Evolutionary conservation across 176 grass and related monocot species (phyloP).

Genomic region (Puya raimondii): DNA sequence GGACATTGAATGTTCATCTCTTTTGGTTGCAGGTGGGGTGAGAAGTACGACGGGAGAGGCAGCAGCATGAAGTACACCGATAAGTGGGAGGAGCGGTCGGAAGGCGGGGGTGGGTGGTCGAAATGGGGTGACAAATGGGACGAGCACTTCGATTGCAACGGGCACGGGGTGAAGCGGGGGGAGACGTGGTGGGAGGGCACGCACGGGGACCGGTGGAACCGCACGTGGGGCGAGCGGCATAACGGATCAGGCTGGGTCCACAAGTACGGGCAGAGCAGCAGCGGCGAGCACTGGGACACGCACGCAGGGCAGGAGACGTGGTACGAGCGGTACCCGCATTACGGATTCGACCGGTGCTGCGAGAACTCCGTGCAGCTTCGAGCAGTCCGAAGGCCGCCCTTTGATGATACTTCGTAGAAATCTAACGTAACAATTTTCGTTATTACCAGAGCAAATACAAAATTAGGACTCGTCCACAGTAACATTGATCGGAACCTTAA

Average conservation of each 20-base stretch:
- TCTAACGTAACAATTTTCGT: background rate
- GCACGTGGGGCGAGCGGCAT: constrained; percentile 91
- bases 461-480: background rate
- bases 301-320: constrained; percentile 68
- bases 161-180: constrained; percentile 63
- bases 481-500: background rate
- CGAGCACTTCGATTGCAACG: constrained; percentile 47
- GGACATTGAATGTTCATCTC: background rate
- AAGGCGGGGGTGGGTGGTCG: constrained; percentile 50
- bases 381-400: constrained; percentile 30
- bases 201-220: constrained; percentile 74
- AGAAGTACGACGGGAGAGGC: constrained; percentile 70
- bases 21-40: constrained; percentile 61
- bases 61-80: constrained; percentile 78
- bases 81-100: constrained; percentile 82
- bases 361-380: constrained; percentile 76
- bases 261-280: constrained; percentile 88
- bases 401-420: background rate
- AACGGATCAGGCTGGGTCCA: constrained; percentile 75
- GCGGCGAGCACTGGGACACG: constrained; percentile 88
- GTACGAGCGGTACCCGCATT: constrained; percentile 80
- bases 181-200: constrained; percentile 91
- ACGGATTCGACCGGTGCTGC: constrained; percentile 74
- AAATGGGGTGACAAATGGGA: constrained; percentile 99
- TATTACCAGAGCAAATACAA: background rate